phyloP scores from a whole-genome alignment of 2,329 filamentous ascomycete species.

The Colletotrichum falcatum region DNA sequence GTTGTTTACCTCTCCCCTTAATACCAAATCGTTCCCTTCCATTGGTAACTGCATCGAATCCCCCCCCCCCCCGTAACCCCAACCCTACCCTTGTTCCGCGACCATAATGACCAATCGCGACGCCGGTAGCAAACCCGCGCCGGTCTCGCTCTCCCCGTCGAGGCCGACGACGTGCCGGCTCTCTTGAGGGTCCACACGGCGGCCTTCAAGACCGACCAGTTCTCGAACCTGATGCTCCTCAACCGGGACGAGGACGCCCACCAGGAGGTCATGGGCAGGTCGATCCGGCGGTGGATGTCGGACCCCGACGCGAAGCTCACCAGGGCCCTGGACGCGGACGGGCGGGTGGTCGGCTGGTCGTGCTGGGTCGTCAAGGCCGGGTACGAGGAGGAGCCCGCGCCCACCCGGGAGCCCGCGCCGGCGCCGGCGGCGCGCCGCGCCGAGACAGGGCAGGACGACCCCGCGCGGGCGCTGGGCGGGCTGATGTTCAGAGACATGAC shows the following conservation, averaged over 20 bases:
- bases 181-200: conserved; percentile 17
- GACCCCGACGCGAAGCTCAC: conserved; percentile 11
- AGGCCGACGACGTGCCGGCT: not conserved
- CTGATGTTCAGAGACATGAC: conserved; percentile 28
- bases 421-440: too few relatives aligned
- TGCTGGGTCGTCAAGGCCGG: conserved; percentile 18
- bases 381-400: not conserved
- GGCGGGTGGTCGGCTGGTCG: conserved; percentile 14
- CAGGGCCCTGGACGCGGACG: conserved; percentile 10
- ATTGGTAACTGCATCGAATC: not conserved
- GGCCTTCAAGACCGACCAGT: conserved; percentile 24
- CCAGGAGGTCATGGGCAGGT: conserved; percentile 7
- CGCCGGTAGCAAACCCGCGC: not conserved
- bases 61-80: too few relatives aligned
- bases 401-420: not conserved
- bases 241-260: conserved; percentile 16
- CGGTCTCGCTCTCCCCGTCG: not conserved
- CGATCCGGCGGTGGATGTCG: conserved; percentile 15
- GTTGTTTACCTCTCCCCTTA: not conserved
- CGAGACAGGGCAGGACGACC: not conserved
- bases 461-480: conserved; percentile 11
- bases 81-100: too few relatives aligned
- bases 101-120: not conserved
- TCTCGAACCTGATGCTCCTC: conserved; percentile 32
- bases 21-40: not conserved